These are phyloP conservation scores for Arthrobotrys conoides DNA, from an alignment of 2,329 filamentous ascomycete species.

Conservation along the genomic window DNA sequence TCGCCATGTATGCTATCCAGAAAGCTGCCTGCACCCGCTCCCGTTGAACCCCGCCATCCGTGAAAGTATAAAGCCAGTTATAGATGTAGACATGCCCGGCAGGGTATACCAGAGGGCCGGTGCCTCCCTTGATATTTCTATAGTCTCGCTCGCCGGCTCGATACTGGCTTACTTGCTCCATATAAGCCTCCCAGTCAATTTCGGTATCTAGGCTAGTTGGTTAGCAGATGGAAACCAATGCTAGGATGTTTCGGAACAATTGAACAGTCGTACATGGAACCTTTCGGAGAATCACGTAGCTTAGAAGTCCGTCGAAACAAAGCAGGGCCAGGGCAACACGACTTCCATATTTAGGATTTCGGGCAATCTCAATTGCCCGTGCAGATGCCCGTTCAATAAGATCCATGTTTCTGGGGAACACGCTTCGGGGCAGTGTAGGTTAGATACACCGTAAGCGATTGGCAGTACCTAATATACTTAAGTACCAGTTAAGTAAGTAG, in stretches of 20 bases:
- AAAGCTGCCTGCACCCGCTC: slow-evolving; percentile 87
- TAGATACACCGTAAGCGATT: not conserved
- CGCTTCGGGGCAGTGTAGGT: not conserved
- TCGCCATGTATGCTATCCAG: slow-evolving; percentile 81
- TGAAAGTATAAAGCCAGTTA: slow-evolving; percentile 81
- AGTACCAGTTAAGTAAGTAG: no score
- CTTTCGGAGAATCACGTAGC: slow-evolving; percentile 49
- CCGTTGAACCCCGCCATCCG: slow-evolving; percentile 82
- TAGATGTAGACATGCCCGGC: slow-evolving; percentile 95
- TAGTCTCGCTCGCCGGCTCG: slow-evolving; percentile 90
- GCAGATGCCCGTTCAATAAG: slow-evolving; percentile 10
- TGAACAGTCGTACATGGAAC: slow-evolving; percentile 40
- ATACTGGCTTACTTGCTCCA: slow-evolving; percentile 89
- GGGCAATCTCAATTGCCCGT: slow-evolving; percentile 17
- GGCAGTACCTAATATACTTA: not conserved
- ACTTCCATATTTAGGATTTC: slow-evolving; percentile 20
- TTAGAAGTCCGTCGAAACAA: slow-evolving; percentile 46
- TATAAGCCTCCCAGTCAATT: slow-evolving; percentile 97
- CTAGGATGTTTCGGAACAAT: not conserved
- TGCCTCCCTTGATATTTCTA: slow-evolving; percentile 84
- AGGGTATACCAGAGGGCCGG: slow-evolving; percentile 94
- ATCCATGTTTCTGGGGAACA: slow-evolving; percentile 25
- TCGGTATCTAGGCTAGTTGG: slow-evolving; percentile 80
- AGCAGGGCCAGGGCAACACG: slow-evolving; percentile 34
- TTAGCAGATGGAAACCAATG: not conserved